Evolutionary conservation across 2,329 filamentous ascomycete genomes (phyloP).

Genomic region (Incumbomyces lentus): DNA sequence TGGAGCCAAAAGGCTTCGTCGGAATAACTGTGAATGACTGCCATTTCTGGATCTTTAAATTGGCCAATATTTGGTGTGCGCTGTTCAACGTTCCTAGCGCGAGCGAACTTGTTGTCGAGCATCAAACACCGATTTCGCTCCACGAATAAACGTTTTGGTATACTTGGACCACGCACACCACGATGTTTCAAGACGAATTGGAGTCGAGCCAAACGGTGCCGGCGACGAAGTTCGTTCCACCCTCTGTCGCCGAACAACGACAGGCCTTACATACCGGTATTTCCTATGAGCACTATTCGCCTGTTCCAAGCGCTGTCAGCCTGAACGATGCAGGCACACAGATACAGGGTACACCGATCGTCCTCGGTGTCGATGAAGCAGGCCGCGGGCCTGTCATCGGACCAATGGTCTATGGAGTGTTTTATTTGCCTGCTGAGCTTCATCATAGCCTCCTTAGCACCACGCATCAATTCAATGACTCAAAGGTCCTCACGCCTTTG

Average conservation of each 20-base stretch:
- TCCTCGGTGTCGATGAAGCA: conserved; percentile 86
- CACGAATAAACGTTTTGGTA: too few relatives aligned
- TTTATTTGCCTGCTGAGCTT: conserved; percentile 58
- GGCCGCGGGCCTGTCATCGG: conserved; percentile 87
- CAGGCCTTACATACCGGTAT: conserved; percentile 50
- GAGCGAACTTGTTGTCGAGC: too few relatives aligned
- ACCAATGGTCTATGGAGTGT: conserved; percentile 58
- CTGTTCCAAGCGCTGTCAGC: conserved; percentile 53
- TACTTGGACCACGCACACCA: too few relatives aligned
- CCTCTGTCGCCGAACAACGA: conserved; percentile 49
- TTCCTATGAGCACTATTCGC: conserved; percentile 63
- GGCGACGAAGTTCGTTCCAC: conserved; percentile 44
- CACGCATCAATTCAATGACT: conserved; percentile 85
- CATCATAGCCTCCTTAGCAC: conserved; percentile 64
- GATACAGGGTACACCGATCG: conserved; percentile 48
- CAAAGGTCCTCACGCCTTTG: conserved; percentile 75
- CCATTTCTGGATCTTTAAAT: too few relatives aligned
- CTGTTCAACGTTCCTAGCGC: too few relatives aligned
- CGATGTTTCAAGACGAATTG: too few relatives aligned
- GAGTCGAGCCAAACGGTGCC: too few relatives aligned
- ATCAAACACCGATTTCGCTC: too few relatives aligned
- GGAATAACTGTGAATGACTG: too few relatives aligned
- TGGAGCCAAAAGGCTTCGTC: too few relatives aligned
- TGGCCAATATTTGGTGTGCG: too few relatives aligned
- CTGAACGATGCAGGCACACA: conserved; percentile 30